Evolutionary conservation across 2,329 filamentous ascomycete species (phyloP).

Genomic region (Cordyceps militaris): DNA sequence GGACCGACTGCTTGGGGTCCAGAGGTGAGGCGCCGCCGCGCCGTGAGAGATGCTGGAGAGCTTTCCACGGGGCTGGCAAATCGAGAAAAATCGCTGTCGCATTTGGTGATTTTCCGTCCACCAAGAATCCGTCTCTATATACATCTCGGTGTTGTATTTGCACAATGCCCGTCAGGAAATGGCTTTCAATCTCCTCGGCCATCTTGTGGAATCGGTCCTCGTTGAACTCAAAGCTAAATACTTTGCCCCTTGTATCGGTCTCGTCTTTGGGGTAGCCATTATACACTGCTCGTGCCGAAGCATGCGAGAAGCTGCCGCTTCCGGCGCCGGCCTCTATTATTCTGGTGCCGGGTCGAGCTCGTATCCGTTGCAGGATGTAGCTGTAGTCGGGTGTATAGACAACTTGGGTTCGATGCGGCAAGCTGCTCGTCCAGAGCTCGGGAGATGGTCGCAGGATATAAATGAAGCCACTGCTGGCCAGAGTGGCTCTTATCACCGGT

Average conservation of each 20-base stretch:
- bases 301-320: conserved; percentile 79
- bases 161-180: conserved; percentile 59
- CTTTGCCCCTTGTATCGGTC: conserved; percentile 51
- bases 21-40: conserved; percentile 53
- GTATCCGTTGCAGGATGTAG: conserved; percentile 71
- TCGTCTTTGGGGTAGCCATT: conserved; percentile 54
- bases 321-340: conserved; percentile 78
- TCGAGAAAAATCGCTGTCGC: conserved; percentile 73
- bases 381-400: conserved; percentile 85
- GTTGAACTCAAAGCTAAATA: conserved; percentile 81
- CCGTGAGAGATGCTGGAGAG: conserved; percentile 67
- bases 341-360: conserved; percentile 62
- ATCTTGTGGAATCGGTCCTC: conserved; percentile 64
- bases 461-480: conserved; percentile 62
- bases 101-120: conserved; percentile 51
- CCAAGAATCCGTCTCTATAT: conserved; percentile 65
- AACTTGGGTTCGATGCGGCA: conserved; percentile 78
- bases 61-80: conserved; percentile 74
- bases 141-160: conserved; percentile 73
- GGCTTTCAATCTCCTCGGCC: conserved; percentile 59
- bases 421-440: conserved; percentile 72
- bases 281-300: conserved; percentile 67
- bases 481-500: conserved; percentile 40
- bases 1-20: conserved; percentile 61
- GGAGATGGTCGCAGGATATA: conserved; percentile 74